A percentile compares a stretch with the other conserved stretches of the same genome.
Conservation (phyloP, 2,329 filamentous ascomycete species). For the Phaeosphaeria sp. region DNA sequence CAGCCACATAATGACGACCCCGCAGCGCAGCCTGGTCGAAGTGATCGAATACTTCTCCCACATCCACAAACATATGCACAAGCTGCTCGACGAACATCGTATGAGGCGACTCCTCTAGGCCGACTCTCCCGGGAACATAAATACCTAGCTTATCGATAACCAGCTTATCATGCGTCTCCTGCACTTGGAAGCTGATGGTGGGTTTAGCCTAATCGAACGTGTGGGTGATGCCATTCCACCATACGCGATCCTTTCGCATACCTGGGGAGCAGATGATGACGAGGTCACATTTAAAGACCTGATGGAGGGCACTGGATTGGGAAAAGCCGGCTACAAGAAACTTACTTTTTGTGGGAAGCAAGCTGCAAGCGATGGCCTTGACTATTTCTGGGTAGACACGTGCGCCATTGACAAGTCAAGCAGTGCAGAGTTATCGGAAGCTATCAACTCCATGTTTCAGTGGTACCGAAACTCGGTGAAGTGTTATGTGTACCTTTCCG, state of each 20-base stretch:
- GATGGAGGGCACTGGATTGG: conserved; percentile 4
- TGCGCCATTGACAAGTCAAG: background rate
- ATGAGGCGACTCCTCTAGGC: too few relatives aligned
- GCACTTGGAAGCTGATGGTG: background rate
- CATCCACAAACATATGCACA: background rate
- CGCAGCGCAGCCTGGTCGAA: background rate
- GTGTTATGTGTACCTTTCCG: background rate
- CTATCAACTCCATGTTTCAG: background rate
- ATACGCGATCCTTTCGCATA: conserved; percentile 12
- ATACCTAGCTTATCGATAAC: background rate
- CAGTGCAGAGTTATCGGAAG: background rate
- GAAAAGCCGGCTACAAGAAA: conserved; percentile 8
- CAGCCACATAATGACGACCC: background rate
- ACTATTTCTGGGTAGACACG: background rate
- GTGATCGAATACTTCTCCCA: background rate
- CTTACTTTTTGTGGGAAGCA: conserved; percentile 1
- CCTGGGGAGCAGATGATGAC: conserved; percentile 5
- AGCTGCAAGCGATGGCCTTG: conserved; percentile 1
- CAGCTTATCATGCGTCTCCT: conserved; percentile 7
- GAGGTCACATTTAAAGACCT: conserved; percentile 10
- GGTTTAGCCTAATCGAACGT: conserved; percentile 4
- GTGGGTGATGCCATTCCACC: conserved; percentile 9
- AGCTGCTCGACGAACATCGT: background rate
- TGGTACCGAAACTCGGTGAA: background rate
- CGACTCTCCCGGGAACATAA: background rate